Evolutionary conservation across 208 protist species (phyloP).

Genomic region (Trichomonas vaginalis): DNA sequence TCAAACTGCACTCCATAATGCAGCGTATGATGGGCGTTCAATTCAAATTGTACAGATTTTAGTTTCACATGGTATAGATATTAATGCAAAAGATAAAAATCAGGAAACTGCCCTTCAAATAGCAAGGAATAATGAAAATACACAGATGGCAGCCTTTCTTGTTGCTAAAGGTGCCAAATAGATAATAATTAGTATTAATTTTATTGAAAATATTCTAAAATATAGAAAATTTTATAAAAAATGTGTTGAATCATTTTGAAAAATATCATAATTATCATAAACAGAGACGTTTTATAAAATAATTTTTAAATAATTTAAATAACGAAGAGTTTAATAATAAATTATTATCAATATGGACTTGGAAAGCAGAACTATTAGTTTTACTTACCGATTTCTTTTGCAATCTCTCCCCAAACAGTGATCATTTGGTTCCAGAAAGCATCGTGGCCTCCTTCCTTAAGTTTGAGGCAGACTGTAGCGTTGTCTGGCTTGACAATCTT

Average conservation of each 20-base stretch:
- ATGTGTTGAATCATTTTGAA: background rate
- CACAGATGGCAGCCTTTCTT: too few relatives aligned
- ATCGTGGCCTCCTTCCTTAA: background rate
- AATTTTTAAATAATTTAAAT: background rate
- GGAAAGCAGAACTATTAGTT: background rate
- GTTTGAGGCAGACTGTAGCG: background rate
- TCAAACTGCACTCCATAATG: too few relatives aligned
- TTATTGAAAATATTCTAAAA: background rate
- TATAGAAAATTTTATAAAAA: background rate
- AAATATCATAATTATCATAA: background rate
- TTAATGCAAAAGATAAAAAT: too few relatives aligned
- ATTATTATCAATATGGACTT: background rate
- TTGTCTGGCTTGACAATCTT: background rate
- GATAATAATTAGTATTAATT: too few relatives aligned
- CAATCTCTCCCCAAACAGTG: background rate
- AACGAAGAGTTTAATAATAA: background rate
- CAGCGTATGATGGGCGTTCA: too few relatives aligned
- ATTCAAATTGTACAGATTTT: too few relatives aligned
- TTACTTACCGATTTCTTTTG: background rate
- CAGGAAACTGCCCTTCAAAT: too few relatives aligned
- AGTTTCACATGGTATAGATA: too few relatives aligned
- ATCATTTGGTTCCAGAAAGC: background rate
- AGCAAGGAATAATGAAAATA: too few relatives aligned
- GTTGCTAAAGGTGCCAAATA: too few relatives aligned
- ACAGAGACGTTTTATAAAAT: background rate